Base-by-base conservation (phyloP, 305 asterid genomes). In the Fraxinus angustifolia region DNA sequence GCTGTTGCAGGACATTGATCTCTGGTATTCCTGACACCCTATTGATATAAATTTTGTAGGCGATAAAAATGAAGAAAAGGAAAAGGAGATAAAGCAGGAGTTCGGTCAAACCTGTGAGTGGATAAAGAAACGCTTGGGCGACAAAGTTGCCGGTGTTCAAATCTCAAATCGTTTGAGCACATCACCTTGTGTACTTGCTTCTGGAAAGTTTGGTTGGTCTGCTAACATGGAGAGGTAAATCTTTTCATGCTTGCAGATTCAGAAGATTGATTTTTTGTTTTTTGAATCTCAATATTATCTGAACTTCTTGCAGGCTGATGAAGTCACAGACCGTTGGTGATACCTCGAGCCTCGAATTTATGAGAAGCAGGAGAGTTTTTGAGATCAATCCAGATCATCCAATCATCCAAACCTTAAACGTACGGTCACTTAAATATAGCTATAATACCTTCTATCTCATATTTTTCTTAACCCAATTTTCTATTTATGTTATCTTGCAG, bases 181-280 rank as follows among this genome's bases (percentile, higher is more conserved):
- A 56, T 96, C 99, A 38, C 99, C 99, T 72, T 94, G 98, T 87
- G 98, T 93, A 84, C 98, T 96, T 87, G 98, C 95, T 62, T 86
- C 99, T 0, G 98, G 97, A 79, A 96, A 96, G 86, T 96, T 96
- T 87, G 98, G 99, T 72, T 94, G 97, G 98, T 96, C 99, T 81
- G 98, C 99, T 65, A 94, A 96, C 84, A 96, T 96, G 99, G 99
- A 96, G 89, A 93, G 98, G 97, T 93, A 75, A 81, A 6, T 53
- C 83, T 10, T 74, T 78, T 4, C 8, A 60, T n/a, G 35, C n/a
- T 79, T 82, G 40, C 53, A 38, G 28, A 33, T 17, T 42, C 60
- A 65, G 56, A 67, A 33, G 36, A 68, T 58, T 23, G 36, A 11
- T 68, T 70, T 67, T 26, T 70, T 31, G 11, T n/a, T 40, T 31